Conservation (phyloP, 768 basidiomycete species). For the Leccinum imitatum region DNA sequence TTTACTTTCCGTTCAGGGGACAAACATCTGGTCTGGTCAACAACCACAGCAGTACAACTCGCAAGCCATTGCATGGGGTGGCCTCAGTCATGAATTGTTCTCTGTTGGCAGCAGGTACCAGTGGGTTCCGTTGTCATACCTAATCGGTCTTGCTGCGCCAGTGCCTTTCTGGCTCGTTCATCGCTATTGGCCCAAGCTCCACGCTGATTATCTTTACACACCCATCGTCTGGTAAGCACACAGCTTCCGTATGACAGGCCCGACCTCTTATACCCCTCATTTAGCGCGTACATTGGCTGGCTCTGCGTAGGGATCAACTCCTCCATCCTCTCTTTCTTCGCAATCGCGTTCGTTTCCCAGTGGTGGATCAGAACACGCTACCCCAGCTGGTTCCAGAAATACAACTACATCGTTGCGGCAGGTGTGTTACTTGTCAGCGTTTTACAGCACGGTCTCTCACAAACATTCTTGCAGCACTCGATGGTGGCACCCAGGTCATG, state of each 20-base stretch:
- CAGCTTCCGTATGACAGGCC: background rate
- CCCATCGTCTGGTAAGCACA: slow-evolving; percentile 30
- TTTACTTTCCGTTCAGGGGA: slow-evolving; percentile 54
- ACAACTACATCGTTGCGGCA: slow-evolving; percentile 42
- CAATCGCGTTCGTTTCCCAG: slow-evolving; percentile 34
- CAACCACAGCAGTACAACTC: slow-evolving; percentile 32
- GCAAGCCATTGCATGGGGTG: slow-evolving; percentile 41
- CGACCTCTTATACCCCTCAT: slow-evolving; percentile 3
- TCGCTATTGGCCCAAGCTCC: slow-evolving; percentile 34
- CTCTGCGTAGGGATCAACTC: slow-evolving; percentile 32
- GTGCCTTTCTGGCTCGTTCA: slow-evolving; percentile 44
- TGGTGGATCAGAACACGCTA: slow-evolving; percentile 39
- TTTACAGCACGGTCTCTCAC: background rate
- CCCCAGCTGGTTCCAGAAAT: slow-evolving; percentile 38
- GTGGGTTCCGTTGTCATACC: slow-evolving; percentile 41
- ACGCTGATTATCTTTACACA: slow-evolving; percentile 28
- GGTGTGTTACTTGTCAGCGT: slow-evolving; percentile 25
- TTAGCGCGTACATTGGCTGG: slow-evolving; percentile 19
- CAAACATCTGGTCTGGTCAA: slow-evolving; percentile 37
- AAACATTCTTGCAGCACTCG: slow-evolving; percentile 27
- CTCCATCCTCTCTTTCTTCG: slow-evolving; percentile 15
- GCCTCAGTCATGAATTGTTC: slow-evolving; percentile 37
- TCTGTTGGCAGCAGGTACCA: slow-evolving; percentile 30
- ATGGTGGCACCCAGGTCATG: slow-evolving; percentile 49
- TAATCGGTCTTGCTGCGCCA: slow-evolving; percentile 36